Percentiles rank a stretch among this genome's conserved stretches.
These are phyloP conservation scores for Westerdykella sp. DNA, from an alignment of 2,329 filamentous ascomycete species.

Conservation along the genomic window DNA sequence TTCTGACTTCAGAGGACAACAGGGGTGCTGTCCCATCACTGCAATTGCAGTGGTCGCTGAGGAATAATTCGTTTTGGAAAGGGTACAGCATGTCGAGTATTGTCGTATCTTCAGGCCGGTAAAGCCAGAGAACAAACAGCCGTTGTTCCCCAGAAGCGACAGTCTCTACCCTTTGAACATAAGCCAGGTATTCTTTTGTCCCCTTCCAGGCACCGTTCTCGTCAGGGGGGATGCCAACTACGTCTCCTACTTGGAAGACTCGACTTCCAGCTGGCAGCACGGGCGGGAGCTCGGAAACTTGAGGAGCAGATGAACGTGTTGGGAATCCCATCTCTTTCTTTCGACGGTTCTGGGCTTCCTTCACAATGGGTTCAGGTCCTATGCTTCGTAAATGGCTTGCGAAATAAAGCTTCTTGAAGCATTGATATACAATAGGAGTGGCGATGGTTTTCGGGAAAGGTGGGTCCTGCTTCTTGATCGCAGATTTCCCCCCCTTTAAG, in stretches of 20 bases:
- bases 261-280: too few species aligned
- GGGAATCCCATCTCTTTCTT: conserved; percentile 15
- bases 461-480: conserved; percentile 13
- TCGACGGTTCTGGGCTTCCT: conserved; percentile 6
- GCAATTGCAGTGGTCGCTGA: conserved; percentile 73
- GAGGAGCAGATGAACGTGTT: neutral
- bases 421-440: conserved; percentile 60
- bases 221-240: conserved; percentile 45
- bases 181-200: conserved; percentile 60
- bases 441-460: conserved; percentile 52
- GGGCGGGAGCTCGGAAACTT: too few species aligned
- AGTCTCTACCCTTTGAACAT: conserved; percentile 51
- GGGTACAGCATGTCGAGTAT: conserved; percentile 64
- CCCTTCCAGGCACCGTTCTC: conserved; percentile 53
- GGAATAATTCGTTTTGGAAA: conserved; percentile 65
- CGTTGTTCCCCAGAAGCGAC: conserved; percentile 31
- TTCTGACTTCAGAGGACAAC: conserved; percentile 50
- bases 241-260: conserved; percentile 42
- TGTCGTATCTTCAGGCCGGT: conserved; percentile 63
- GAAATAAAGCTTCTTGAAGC: conserved; percentile 60
- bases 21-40: conserved; percentile 42
- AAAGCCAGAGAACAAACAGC: conserved; percentile 69
- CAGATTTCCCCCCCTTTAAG: conserved; percentile 5
- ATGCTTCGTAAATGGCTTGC: conserved; percentile 44
- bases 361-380: conserved; percentile 7